phyloP scores from a whole-genome alignment of 208 protist genomes.

The Acanthamoeba sp. region DNA sequence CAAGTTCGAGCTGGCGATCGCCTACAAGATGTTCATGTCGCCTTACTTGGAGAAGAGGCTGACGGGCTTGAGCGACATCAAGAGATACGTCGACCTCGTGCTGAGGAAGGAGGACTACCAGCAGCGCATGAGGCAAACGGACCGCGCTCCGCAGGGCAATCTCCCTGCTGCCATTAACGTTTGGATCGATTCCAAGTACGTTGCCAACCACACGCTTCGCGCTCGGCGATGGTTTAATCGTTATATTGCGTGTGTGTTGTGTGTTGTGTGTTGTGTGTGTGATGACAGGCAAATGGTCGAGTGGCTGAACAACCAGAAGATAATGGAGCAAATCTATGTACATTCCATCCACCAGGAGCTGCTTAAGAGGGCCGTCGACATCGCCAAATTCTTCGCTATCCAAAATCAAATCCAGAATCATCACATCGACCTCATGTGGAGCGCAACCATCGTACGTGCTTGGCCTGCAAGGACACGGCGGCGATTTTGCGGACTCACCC shows the following conservation, averaged over 20 bases:
- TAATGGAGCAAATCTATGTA: constrained; percentile 81
- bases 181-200: constrained; percentile 62
- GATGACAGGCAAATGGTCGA: constrained; percentile 75
- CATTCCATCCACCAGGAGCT: constrained; percentile 80
- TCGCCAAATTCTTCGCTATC: constrained; percentile 79
- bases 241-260: too few relatives aligned
- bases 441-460: constrained; percentile 68
- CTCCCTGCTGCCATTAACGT: constrained; percentile 16
- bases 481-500: too few relatives aligned
- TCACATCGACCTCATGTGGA: constrained; percentile 83
- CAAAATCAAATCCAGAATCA: constrained; percentile 76
- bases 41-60: constrained; percentile 83
- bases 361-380: constrained; percentile 80
- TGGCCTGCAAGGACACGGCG: too few relatives aligned
- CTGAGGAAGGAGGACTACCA: constrained; percentile 78
- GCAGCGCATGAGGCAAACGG: constrained; percentile 43
- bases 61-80: constrained; percentile 84
- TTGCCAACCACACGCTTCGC: neutral
- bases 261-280: neutral
- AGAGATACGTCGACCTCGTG: constrained; percentile 56
- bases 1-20: constrained; percentile 70
- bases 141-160: constrained; percentile 15
- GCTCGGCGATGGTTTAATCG: too few relatives aligned
- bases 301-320: constrained; percentile 81
- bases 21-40: constrained; percentile 83